These are phyloP conservation scores for Cyberlindnera xylosilytica DNA, from an alignment of 805 yeast genomes.

Conservation along the genomic window DNA sequence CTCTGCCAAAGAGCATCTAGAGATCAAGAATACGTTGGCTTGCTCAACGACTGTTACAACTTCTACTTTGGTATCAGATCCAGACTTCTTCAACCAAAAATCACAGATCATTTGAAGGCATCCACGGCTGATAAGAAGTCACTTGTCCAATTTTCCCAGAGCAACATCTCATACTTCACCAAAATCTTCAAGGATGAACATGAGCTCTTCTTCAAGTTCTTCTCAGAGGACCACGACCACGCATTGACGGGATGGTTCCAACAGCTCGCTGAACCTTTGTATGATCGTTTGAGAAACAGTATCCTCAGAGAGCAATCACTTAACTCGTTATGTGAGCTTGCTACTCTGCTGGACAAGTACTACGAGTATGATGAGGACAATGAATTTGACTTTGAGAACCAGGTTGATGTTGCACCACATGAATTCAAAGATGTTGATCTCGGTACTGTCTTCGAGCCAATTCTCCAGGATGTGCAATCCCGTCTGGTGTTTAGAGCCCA, in stretches of 20 bases:
- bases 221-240: constrained; percentile 37
- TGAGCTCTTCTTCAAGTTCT: constrained; percentile 53
- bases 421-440: constrained; percentile 35
- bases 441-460: constrained; percentile 64
- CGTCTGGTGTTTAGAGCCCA: constrained; percentile 79
- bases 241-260: constrained; percentile 57
- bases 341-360: constrained; percentile 64
- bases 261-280: constrained; percentile 69
- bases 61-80: constrained; percentile 60
- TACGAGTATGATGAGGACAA: constrained; percentile 65
- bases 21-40: constrained; percentile 59
- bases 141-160: constrained; percentile 60
- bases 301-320: constrained; percentile 72
- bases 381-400: constrained; percentile 27
- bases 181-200: constrained; percentile 61
- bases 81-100: constrained; percentile 42
- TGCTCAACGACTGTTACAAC: constrained; percentile 60
- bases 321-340: constrained; percentile 66
- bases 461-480: constrained; percentile 73
- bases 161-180: constrained; percentile 55
- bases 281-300: constrained; percentile 62
- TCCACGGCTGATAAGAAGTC: constrained; percentile 28
- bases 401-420: neutral
- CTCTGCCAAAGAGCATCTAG: constrained; percentile 36
- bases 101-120: constrained; percentile 36